phyloP scores from a whole-genome alignment of 306 rosid species.

The Malus sieversii region DNA sequence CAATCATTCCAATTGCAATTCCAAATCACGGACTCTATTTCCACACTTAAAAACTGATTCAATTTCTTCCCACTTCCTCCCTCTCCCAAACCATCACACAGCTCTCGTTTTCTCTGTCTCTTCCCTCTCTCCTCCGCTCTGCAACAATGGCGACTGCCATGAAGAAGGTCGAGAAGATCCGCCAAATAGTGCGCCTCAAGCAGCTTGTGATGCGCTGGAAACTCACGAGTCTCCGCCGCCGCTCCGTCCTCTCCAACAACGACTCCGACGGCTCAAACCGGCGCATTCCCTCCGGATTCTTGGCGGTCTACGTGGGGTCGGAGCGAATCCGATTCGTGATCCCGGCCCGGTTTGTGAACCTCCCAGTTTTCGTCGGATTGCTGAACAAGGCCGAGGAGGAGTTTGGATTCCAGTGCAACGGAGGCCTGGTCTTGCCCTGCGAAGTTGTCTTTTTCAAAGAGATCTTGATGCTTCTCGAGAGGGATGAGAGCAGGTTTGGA shows the following conservation, averaged over 20 bases:
- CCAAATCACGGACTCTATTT: not conserved
- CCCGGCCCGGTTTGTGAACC: slow-evolving; percentile 42
- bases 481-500: not conserved
- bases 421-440: slow-evolving; percentile 15
- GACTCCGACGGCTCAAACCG: not conserved
- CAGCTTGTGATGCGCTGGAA: slow-evolving; percentile 27
- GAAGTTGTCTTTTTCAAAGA: slow-evolving; percentile 4
- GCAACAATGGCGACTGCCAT: slow-evolving; percentile 25
- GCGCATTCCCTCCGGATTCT: slow-evolving; percentile 25
- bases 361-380: slow-evolving; percentile 29
- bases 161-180: slow-evolving; percentile 36
- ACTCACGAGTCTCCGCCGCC: slow-evolving; percentile 8
- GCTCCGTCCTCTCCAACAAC: not conserved
- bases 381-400: slow-evolving; percentile 37
- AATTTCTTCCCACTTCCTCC: not conserved
- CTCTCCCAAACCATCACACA: not conserved
- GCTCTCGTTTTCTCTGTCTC: not conserved
- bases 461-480: not conserved
- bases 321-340: slow-evolving; percentile 38
- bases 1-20: not conserved
- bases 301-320: slow-evolving; percentile 38
- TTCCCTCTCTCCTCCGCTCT: not conserved
- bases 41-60: not conserved
- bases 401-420: slow-evolving; percentile 27
- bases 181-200: slow-evolving; percentile 39